Conservation (phyloP, 2,329 filamentous ascomycete species). For the Cercospora janseana region DNA sequence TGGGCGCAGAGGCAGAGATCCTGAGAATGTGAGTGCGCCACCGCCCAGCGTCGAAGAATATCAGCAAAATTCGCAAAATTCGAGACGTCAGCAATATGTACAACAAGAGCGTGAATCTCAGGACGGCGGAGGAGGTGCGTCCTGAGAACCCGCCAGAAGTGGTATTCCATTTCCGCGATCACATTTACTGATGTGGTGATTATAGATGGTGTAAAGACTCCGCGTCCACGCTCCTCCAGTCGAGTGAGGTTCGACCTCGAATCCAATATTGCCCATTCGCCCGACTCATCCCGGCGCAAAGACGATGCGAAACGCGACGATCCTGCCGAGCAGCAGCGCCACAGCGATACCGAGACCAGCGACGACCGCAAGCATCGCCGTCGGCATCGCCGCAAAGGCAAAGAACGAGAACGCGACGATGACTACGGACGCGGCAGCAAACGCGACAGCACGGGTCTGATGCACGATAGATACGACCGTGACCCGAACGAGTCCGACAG, state of each 20-base stretch:
- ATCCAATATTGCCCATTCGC: constrained; percentile 33
- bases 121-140: constrained; percentile 31
- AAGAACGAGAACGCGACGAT: constrained; percentile 22
- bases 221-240: constrained; percentile 30
- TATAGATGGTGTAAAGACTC: constrained; percentile 35
- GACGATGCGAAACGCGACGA: constrained; percentile 27
- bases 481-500: constrained; percentile 30
- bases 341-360: constrained; percentile 24
- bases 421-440: constrained; percentile 16
- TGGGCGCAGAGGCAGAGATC: constrained; percentile 32
- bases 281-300: constrained; percentile 27
- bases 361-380: constrained; percentile 26
- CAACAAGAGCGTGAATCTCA: constrained; percentile 32
- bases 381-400: constrained; percentile 20
- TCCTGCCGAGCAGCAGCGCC: constrained; percentile 22
- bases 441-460: constrained; percentile 22
- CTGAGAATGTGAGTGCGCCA: constrained; percentile 51
- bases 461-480: constrained; percentile 33
- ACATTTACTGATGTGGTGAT: constrained; percentile 5
- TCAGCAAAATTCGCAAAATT: constrained; percentile 15
- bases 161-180: constrained; percentile 5
- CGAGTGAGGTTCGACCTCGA: constrained; percentile 37
- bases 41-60: constrained; percentile 20
- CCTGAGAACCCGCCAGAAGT: constrained; percentile 21
- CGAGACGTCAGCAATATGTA: constrained; percentile 11